Evolutionary conservation across 352 stramenopile species (phyloP).

Genomic region (Phytopythium mirpurense): DNA sequence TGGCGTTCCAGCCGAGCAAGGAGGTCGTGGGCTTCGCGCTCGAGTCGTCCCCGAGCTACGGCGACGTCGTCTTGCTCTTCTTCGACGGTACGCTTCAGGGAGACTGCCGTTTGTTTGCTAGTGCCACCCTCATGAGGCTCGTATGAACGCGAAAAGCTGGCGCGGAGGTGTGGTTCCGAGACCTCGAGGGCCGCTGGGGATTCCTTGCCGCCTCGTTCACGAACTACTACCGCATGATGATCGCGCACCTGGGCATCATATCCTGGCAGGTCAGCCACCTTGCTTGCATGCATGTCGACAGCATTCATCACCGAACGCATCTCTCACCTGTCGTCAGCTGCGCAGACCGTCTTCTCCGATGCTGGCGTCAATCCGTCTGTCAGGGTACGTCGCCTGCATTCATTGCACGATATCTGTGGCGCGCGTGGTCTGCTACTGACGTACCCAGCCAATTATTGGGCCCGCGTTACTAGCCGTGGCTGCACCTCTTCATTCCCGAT

Average conservation of each 20-base stretch:
- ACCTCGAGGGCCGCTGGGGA: conserved; percentile 53
- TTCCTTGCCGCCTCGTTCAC: conserved; percentile 65
- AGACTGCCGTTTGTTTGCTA: no score
- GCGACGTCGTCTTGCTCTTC: conserved; percentile 51
- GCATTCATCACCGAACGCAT: neutral
- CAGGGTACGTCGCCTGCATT: conserved; percentile 15
- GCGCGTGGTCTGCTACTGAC: neutral
- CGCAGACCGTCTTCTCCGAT: conserved; percentile 60
- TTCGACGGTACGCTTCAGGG: conserved; percentile 10
- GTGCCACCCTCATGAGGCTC: neutral
- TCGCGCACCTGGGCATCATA: conserved; percentile 68
- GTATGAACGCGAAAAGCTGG: conserved; percentile 13
- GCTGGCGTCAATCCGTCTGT: conserved; percentile 42
- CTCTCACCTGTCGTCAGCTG: neutral
- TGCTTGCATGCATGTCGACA: neutral
- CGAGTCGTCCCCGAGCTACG: conserved; percentile 51
- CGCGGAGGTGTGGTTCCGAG: conserved; percentile 62
- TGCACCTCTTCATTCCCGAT: conserved; percentile 72
- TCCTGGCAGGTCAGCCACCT: conserved; percentile 49
- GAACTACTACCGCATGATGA: conserved; percentile 83
- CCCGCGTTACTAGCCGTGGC: conserved; percentile 77
- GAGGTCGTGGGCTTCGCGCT: conserved; percentile 39
- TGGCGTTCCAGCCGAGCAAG: conserved; percentile 6
- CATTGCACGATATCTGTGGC: neutral
- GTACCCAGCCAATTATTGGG: no score